These are phyloP conservation scores for Tetracladium marchalianum DNA, from an alignment of 495 filamentous ascomycete species.

Conservation along the genomic window DNA sequence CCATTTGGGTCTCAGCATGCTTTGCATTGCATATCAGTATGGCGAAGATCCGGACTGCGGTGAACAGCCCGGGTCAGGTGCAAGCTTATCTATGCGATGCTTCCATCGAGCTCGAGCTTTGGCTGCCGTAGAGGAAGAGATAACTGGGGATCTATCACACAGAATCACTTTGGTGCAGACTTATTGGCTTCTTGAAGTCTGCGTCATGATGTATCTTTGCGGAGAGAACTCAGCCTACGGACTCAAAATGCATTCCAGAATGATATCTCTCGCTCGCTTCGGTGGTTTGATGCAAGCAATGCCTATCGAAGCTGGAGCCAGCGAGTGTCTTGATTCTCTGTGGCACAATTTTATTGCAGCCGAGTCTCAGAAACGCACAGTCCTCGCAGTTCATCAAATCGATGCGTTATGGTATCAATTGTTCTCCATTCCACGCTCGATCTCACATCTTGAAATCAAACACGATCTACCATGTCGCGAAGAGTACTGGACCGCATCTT, in stretches of 20 bases:
- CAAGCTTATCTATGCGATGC: slow-evolving; percentile 20
- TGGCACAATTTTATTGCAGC: slow-evolving; percentile 25
- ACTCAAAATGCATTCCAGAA: slow-evolving; percentile 25
- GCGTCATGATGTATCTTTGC: slow-evolving; percentile 30
- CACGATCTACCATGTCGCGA: slow-evolving; percentile 28
- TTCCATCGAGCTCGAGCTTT: slow-evolving; percentile 25
- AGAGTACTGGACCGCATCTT: slow-evolving; percentile 22
- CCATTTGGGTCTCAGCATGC: slow-evolving; percentile 23
- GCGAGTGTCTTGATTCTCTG: slow-evolving; percentile 20
- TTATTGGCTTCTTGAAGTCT: slow-evolving; percentile 27
- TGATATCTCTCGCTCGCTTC: slow-evolving; percentile 25
- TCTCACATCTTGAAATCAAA: slow-evolving; percentile 30
- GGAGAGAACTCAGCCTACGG: slow-evolving; percentile 21
- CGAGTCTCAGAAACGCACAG: slow-evolving; percentile 29
- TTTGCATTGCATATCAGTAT: slow-evolving; percentile 28
- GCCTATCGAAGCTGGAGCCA: slow-evolving; percentile 8
- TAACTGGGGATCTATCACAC: slow-evolving; percentile 1
- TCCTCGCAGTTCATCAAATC: slow-evolving; percentile 29
- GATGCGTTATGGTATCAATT: slow-evolving; percentile 31
- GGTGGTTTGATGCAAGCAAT: slow-evolving; percentile 22
- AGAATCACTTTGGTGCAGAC: slow-evolving; percentile 22
- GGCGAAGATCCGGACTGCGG: slow-evolving; percentile 27
- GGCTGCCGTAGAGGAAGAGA: slow-evolving; percentile 14
- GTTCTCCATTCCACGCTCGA: slow-evolving; percentile 25
- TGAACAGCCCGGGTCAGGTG: slow-evolving; percentile 20